Base-by-base conservation (phyloP, 495 filamentous ascomycete species). In the Oidiodendron maius region DNA sequence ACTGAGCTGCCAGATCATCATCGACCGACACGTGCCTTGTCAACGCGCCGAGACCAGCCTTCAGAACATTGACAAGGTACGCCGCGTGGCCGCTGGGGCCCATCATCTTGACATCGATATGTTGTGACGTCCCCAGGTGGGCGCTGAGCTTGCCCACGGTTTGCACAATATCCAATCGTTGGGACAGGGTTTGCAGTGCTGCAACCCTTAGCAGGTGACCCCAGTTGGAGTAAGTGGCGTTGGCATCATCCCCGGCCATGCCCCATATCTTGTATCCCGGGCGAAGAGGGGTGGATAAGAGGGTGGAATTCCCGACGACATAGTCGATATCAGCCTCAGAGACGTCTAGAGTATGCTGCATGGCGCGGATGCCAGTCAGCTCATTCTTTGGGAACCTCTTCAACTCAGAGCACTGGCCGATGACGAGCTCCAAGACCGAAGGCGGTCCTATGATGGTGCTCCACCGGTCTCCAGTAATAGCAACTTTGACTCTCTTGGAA, bases 361-460 rank as follows among this genome's bases (percentile, higher is more conserved):
- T 8, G 28, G 28, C 28, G 9, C n/a, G 8, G 28, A 34, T 34
- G 9, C n/a, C 28, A n/a, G n/a, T n/a, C 28, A 34, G 28, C 28
- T 8, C 9, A 34, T 34, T 34, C 28, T 34, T 34, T n/a, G 28
- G 28, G n/a, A 34, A n/a, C 9, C 28, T 34, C n/a, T 34, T 34
- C n/a, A 34, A 8, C 8, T 8, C n/a, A n/a, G 28, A n/a, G 55
- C 16, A 67, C 16, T 63, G 68, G 28, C 75, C 66, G 52, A 83
- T 72, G 24, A 91, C 69, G 1, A 71, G 59, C 35, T 74, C 67
- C 16, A 87, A 68, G 0, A 78, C 77, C 5, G 64, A 61, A 2
- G 87, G 87, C 2, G 87, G 85, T n/a, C 82, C 87, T 55, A 86
- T 89, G 44, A 93, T 75, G 30, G 84, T 87, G 37, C 91, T 61